Conservation (phyloP, 2,329 filamentous ascomycete species). For the Bretziella fagacearum region DNA sequence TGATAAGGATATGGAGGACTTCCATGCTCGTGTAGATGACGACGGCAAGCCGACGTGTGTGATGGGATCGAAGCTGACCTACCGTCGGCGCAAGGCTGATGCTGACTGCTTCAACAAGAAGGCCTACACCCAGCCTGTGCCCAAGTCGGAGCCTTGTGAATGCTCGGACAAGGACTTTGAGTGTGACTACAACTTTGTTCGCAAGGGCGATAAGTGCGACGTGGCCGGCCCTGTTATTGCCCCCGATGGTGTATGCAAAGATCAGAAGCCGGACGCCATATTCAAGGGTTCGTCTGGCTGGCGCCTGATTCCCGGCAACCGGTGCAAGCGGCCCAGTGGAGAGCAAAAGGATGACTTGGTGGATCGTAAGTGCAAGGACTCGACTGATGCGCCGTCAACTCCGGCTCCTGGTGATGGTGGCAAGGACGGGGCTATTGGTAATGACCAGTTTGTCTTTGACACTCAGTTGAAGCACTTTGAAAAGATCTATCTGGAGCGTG, state of each 20-base stretch:
- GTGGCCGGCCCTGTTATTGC: conserved; percentile 42
- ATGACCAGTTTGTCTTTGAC: conserved; percentile 45
- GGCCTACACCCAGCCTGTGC: conserved; percentile 62
- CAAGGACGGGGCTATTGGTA: conserved; percentile 38
- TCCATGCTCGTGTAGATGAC: conserved; percentile 68
- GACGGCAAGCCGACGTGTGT: conserved; percentile 71
- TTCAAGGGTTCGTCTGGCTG: conserved; percentile 83
- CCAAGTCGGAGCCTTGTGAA: conserved; percentile 56
- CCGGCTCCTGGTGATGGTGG: conserved; percentile 25
- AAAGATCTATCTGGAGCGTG: conserved; percentile 64
- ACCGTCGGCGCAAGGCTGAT: conserved; percentile 66
- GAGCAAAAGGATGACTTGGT: conserved; percentile 53
- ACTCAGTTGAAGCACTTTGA: conserved; percentile 35
- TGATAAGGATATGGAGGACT: conserved; percentile 66
- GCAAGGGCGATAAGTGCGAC: conserved; percentile 53
- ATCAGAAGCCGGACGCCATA: conserved; percentile 44
- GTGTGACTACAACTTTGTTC: conserved; percentile 84
- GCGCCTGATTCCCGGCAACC: conserved; percentile 74
- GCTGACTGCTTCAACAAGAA: conserved; percentile 78
- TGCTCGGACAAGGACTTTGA: conserved; percentile 81
- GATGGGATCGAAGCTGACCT: conserved; percentile 92
- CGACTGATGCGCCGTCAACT: conserved; percentile 24
- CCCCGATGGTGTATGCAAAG: conserved; percentile 58
- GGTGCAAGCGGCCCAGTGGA: conserved; percentile 44
- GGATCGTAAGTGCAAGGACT: conserved; percentile 54